phyloP scores from a whole-genome alignment of 2,329 filamentous ascomycete genomes.

The Fusarium humuli region DNA sequence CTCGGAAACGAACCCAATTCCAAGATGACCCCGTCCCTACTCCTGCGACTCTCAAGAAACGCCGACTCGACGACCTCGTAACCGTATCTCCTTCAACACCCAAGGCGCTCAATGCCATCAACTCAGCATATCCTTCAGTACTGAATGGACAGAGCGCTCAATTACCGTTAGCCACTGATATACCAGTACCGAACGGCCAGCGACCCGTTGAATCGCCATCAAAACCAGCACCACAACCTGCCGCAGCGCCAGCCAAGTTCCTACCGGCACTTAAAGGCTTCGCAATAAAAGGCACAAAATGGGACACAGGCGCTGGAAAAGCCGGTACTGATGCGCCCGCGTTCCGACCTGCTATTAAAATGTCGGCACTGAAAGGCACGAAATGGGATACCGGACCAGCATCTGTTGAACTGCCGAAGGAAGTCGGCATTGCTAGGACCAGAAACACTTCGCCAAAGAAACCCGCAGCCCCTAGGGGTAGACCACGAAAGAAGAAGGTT shows the following conservation, averaged over 20 bases:
- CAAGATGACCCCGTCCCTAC: slow-evolving; percentile 43
- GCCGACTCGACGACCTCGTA: slow-evolving; percentile 47
- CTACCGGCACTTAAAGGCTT: slow-evolving; percentile 54
- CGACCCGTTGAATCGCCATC: slow-evolving; percentile 19
- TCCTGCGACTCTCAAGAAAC: slow-evolving; percentile 48
- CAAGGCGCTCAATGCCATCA: slow-evolving; percentile 48
- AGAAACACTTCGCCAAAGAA: slow-evolving; percentile 40
- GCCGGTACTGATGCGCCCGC: neutral
- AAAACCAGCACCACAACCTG: slow-evolving; percentile 22
- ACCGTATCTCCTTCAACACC: slow-evolving; percentile 47
- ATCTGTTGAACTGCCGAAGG: slow-evolving; percentile 37
- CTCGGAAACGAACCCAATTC: slow-evolving; percentile 43
- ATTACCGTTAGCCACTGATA: slow-evolving; percentile 17
- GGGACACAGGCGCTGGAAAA: slow-evolving; percentile 31
- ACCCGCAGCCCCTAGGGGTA: slow-evolving; percentile 33
- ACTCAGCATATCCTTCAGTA: slow-evolving; percentile 49
- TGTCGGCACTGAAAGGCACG: slow-evolving; percentile 53
- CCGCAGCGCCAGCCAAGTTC: slow-evolving; percentile 25
- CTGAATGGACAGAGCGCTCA: slow-evolving; percentile 38
- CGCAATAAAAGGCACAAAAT: slow-evolving; percentile 52
- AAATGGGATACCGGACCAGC: slow-evolving; percentile 53
- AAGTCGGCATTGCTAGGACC: slow-evolving; percentile 37
- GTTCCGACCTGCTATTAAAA: slow-evolving; percentile 52
- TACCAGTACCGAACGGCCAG: neutral
- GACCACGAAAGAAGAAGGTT: slow-evolving; percentile 41